These are phyloP conservation scores for Clitocybe nebularis DNA, from an alignment of 1,284 basidiomycete species.

Conservation along the genomic window DNA sequence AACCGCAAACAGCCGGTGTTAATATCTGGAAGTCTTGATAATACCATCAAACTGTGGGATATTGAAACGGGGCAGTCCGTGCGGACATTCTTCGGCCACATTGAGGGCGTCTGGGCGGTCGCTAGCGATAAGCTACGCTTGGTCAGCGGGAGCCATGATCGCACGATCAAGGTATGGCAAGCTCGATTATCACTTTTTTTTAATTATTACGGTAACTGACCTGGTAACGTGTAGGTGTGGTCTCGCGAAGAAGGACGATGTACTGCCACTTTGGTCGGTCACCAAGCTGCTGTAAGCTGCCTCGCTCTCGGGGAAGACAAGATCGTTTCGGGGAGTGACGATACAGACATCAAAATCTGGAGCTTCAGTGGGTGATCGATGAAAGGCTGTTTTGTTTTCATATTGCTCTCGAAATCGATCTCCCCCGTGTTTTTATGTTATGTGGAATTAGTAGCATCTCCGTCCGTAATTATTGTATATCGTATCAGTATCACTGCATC, in stretches of 20 bases:
- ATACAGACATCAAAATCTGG: slow-evolving; percentile 80
- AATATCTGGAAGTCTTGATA: slow-evolving; percentile 90
- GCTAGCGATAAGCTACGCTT: slow-evolving; percentile 90
- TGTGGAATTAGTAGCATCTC: too few relatives aligned
- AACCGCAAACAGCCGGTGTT: slow-evolving; percentile 64
- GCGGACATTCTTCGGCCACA: slow-evolving; percentile 92
- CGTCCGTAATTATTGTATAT: too few relatives aligned
- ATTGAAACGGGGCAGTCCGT: slow-evolving; percentile 80
- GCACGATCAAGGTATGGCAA: slow-evolving; percentile 77
- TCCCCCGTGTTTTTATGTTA: too few relatives aligned
- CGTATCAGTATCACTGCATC: too few relatives aligned
- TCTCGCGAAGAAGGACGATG: slow-evolving; percentile 87
- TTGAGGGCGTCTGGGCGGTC: slow-evolving; percentile 96
- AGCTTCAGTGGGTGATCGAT: slow-evolving; percentile 49
- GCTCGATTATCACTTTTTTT: slow-evolving; percentile 14
- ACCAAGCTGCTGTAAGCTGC: slow-evolving; percentile 91
- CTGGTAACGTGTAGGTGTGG: slow-evolving; percentile 66
- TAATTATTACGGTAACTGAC: slow-evolving; percentile 1
- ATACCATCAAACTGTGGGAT: slow-evolving; percentile 97
- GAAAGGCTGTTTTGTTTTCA: too few relatives aligned
- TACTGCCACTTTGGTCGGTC: slow-evolving; percentile 89
- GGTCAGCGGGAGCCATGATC: slow-evolving; percentile 89
- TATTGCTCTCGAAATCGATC: too few relatives aligned
- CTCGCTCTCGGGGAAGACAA: slow-evolving; percentile 92
- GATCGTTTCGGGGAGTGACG: slow-evolving; percentile 93